These are phyloP conservation scores for Termitomyces sp. DNA, from an alignment of 768 basidiomycete species.

Conservation along the genomic window DNA sequence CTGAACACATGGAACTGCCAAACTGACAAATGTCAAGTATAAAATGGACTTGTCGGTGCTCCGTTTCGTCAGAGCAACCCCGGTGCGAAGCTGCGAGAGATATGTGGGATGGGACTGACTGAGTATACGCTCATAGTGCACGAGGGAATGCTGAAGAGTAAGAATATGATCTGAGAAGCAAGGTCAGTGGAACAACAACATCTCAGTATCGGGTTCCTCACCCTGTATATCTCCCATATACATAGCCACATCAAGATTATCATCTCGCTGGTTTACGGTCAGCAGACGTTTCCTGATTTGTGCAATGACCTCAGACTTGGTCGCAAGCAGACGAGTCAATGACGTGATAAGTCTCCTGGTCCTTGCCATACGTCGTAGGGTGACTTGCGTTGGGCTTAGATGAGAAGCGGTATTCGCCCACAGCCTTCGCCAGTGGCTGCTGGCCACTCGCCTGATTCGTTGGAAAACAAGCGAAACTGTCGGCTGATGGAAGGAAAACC, in stretches of 20 bases:
- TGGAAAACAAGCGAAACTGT: slow-evolving; percentile 30
- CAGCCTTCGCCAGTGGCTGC: slow-evolving; percentile 17
- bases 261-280: slow-evolving; percentile 37
- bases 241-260: slow-evolving; percentile 69
- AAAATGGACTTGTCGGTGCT: slow-evolving; percentile 65
- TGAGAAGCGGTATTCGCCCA: slow-evolving; percentile 14
- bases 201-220: slow-evolving; percentile 21
- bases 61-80: slow-evolving; percentile 52
- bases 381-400: slow-evolving; percentile 34
- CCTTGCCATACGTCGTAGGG: slow-evolving; percentile 74
- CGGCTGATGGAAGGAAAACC: slow-evolving; percentile 28
- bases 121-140: slow-evolving; percentile 84
- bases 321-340: slow-evolving; percentile 65
- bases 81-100: slow-evolving; percentile 67
- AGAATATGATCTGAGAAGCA: slow-evolving; percentile 74
- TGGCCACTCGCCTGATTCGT: slow-evolving; percentile 28
- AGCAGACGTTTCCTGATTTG: slow-evolving; percentile 73
- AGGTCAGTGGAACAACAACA: slow-evolving; percentile 5
- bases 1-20: slow-evolving; percentile 64
- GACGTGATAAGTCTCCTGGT: slow-evolving; percentile 77
- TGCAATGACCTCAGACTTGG: slow-evolving; percentile 80
- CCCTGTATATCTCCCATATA: slow-evolving; percentile 94
- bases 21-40: slow-evolving; percentile 57
- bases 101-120: slow-evolving; percentile 87
- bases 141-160: slow-evolving; percentile 77